Conservation (phyloP, 495 filamentous ascomycete genomes). For the Cercophora scortea region DNA sequence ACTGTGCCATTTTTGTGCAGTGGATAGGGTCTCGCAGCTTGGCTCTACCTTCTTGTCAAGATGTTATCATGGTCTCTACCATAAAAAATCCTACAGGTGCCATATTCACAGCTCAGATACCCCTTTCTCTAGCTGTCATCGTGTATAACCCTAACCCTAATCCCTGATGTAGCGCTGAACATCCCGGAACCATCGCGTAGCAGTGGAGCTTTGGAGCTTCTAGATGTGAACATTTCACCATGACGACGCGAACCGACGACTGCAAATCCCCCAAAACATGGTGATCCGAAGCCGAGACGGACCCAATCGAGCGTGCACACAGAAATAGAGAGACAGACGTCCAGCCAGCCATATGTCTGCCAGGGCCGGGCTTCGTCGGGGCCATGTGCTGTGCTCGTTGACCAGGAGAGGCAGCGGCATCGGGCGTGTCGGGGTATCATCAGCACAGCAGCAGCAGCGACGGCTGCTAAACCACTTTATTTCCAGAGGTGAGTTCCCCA, state of each 20-base stretch:
- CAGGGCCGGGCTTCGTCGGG: slow-evolving; percentile 10
- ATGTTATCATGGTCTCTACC: no score
- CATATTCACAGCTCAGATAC: no score
- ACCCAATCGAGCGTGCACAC: slow-evolving; percentile 4
- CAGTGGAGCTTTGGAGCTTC: background rate
- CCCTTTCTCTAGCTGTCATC: background rate
- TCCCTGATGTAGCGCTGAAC: background rate
- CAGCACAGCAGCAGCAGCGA: slow-evolving; percentile 10
- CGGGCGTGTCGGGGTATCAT: background rate
- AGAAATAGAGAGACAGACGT: no score
- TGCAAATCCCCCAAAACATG: background rate
- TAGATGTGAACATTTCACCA: background rate
- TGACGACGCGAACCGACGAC: background rate
- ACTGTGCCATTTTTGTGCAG: no score
- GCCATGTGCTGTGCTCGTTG: slow-evolving; percentile 10
- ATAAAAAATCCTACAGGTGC: no score
- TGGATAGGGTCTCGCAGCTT: no score
- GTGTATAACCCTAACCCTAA: slow-evolving; percentile 14
- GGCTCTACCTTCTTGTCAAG: no score
- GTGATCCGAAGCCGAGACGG: background rate
- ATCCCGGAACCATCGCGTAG: background rate
- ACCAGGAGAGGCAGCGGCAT: slow-evolving; percentile 2
- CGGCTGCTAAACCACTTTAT: slow-evolving; percentile 25
- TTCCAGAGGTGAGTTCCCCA: slow-evolving; percentile 9
- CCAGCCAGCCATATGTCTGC: slow-evolving; percentile 12